Base-by-base conservation (phyloP, 345 rosid genomes). In the Eutrema yunnanense region DNA sequence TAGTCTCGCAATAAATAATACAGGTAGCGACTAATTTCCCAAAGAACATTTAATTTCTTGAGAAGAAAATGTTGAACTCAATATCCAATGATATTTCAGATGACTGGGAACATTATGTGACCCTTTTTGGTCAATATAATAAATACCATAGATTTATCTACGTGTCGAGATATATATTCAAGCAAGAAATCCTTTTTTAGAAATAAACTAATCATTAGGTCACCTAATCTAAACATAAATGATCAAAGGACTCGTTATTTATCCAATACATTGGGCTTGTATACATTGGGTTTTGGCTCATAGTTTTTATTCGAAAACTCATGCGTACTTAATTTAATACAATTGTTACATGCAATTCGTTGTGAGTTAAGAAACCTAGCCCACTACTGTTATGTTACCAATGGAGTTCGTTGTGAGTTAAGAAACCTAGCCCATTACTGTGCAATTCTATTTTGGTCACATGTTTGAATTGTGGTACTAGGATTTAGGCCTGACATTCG, bases 121-220 rank as follows among this genome's bases (percentile, higher is more conserved):
- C 59, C 59, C 34, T 53, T 69, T 30, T 69, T 69, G 38, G 79
- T 75, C 79, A 62, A 69, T 44, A 8, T 30, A 69, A 63, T 53
- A 8, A 75, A 69, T 53, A 13, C 65, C 55, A 44, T 53, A 27
- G 9, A 56, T 56, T 48, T 30, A 30, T 65, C 66, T 38, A 73
- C 44, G 72, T 73, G 77, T 73, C 66, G 37, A 48, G 10, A 16
- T 38, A 46, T 46, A 32, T 61, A 53, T 62, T 26, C 27, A 34
- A 22, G 16, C 26, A 54, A 6, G 56, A 44, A 4, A 49, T 67
- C 19, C 51, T 74, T 49, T 67, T 30, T 67, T 74, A 19, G 47
- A 59, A 67, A 27, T 10, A 50, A 50, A 59, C 41, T 60, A 59
- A 65, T 73, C 65, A 73, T 56, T 65, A 14, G 7, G 50, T 63